These are phyloP conservation scores for Williopsis jadinii DNA, from an alignment of 1,139 yeast genomes.

Conservation along the genomic window DNA sequence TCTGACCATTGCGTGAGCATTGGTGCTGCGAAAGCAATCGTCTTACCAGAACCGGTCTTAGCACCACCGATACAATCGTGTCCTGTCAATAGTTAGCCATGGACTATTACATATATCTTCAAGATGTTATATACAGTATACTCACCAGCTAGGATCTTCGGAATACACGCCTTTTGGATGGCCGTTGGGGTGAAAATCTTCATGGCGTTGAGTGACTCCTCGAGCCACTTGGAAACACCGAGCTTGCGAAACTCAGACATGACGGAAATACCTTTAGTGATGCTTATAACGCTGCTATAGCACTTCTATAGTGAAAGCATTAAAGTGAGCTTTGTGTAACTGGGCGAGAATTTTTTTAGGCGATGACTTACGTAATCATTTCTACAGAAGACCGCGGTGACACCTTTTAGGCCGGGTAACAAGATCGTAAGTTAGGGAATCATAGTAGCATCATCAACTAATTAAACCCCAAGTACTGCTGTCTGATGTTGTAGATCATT, in stretches of 20 bases:
- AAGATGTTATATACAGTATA: neutral
- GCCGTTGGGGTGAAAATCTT: slow-evolving; percentile 76
- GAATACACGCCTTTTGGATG: slow-evolving; percentile 86
- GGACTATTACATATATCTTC: no score
- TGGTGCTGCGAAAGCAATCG: slow-evolving; percentile 95
- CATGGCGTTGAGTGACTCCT: slow-evolving; percentile 76
- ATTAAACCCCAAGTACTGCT: slow-evolving; percentile 38
- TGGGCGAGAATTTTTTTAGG: neutral
- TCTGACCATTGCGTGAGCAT: slow-evolving; percentile 91
- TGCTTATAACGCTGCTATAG: no score
- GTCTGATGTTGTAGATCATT: slow-evolving; percentile 52
- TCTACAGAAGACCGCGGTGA: neutral
- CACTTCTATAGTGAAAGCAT: no score
- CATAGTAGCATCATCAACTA: no score
- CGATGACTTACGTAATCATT: slow-evolving; percentile 1
- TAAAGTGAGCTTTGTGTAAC: no score
- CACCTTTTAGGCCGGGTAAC: neutral
- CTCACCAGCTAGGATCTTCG: slow-evolving; percentile 60
- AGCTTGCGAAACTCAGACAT: slow-evolving; percentile 42
- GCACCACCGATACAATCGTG: slow-evolving; percentile 98
- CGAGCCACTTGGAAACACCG: slow-evolving; percentile 84
- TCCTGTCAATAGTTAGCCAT: slow-evolving; percentile 24
- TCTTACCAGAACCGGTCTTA: slow-evolving; percentile 96
- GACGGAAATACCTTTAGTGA: no score
- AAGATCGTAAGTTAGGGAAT: neutral